Conservation (phyloP, 768 basidiomycete species). For the Leccinum fibrillosum region DNA sequence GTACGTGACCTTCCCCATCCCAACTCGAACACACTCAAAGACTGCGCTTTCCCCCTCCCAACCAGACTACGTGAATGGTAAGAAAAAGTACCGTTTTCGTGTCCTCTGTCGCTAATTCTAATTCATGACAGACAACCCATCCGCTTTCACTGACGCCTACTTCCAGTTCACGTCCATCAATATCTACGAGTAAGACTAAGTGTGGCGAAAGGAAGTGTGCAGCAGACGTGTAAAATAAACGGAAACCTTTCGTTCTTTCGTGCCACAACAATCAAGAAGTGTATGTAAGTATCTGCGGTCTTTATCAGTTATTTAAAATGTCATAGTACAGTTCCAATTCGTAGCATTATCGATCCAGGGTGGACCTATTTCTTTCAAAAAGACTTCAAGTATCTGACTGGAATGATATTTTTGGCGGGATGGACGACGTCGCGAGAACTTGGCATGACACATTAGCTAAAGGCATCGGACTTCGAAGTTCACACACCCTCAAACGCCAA, state of each 20-base stretch:
- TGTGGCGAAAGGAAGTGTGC: background rate
- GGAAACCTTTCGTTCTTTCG: background rate
- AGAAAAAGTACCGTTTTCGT: background rate
- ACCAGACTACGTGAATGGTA: conserved; percentile 28
- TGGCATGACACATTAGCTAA: no score
- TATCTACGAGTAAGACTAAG: conserved; percentile 30
- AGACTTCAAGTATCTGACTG: background rate
- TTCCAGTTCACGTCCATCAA: conserved; percentile 39
- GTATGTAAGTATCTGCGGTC: background rate
- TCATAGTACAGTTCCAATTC: background rate
- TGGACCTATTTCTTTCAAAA: background rate
- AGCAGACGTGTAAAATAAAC: background rate
- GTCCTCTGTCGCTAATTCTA: background rate
- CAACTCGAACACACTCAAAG: background rate
- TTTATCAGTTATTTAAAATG: background rate
- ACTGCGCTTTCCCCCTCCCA: background rate
- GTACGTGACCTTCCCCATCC: conserved; percentile 11
- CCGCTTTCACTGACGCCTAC: conserved; percentile 40
- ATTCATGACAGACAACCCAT: conserved; percentile 30
- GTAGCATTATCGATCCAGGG: background rate
- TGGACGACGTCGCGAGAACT: no score
- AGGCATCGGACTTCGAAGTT: no score
- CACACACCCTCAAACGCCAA: no score
- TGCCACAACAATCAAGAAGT: background rate
- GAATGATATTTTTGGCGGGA: background rate